Evolutionary conservation across 768 basidiomycete genomes (phyloP).

Genomic region (Dioszegia hungarica): DNA sequence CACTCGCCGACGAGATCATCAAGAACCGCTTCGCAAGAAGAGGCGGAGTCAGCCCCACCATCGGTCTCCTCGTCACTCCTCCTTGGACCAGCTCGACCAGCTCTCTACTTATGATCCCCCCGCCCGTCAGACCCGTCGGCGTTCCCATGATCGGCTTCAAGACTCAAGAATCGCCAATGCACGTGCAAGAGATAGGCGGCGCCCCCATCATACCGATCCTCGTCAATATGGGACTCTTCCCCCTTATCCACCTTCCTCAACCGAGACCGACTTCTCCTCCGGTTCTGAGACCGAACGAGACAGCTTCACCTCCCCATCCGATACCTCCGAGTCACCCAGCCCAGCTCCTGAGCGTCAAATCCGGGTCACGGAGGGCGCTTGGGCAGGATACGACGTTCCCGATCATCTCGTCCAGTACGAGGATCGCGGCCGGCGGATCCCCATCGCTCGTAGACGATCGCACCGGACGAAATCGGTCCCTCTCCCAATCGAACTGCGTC

Average conservation of each 20-base stretch:
- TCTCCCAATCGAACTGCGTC: neutral
- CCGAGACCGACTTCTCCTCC: neutral
- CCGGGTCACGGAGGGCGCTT: conserved; percentile 1
- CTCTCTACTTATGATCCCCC: no score
- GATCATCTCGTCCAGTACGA: neutral
- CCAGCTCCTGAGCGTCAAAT: neutral
- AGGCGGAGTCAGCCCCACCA: no score
- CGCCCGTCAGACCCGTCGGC: no score
- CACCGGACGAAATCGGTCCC: neutral
- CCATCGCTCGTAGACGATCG: no score
- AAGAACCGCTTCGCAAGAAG: no score
- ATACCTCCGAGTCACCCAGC: neutral
- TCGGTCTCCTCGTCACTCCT: no score
- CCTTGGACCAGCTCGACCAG: no score
- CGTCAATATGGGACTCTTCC: neutral
- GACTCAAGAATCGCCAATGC: no score
- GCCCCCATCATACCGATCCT: no score
- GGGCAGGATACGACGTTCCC: neutral
- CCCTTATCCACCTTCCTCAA: neutral
- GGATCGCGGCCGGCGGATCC: neutral
- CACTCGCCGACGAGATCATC: no score
- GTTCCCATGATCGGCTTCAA: no score
- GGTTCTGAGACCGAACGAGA: neutral
- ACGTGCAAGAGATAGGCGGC: no score
- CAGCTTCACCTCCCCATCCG: neutral